A percentile compares a stretch with the other conserved stretches of the same genome.
phyloP scores from a whole-genome alignment of 176 grass and related monocot genomes.

The Oryza punctata region DNA sequence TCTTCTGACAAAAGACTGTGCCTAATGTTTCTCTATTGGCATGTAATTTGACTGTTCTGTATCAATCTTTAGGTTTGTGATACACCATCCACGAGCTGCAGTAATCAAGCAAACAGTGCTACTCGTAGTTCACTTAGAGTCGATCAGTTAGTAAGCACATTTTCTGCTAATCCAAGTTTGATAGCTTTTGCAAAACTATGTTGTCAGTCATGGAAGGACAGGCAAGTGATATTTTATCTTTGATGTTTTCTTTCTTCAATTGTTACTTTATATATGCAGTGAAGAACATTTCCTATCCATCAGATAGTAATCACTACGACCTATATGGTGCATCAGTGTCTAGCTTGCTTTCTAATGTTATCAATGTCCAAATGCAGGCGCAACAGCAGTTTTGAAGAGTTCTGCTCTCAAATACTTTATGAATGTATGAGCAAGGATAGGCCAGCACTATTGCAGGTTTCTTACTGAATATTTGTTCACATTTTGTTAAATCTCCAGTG shows the following conservation, averaged over 20 bases:
- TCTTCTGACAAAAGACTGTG: neutral
- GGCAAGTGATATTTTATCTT: conserved; percentile 55
- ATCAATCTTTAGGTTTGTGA: conserved; percentile 72
- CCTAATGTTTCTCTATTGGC: conserved; percentile 7
- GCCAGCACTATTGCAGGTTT: conserved; percentile 85
- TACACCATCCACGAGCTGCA: conserved; percentile 31
- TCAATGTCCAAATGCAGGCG: conserved; percentile 56
- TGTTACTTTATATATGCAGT: conserved; percentile 1
- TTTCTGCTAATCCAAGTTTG: conserved; percentile 94
- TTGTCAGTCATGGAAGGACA: conserved; percentile 62
- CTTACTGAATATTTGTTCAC: conserved; percentile 19
- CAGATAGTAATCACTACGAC: conserved; percentile 4
- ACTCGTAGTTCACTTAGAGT: conserved; percentile 60
- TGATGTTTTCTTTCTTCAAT: neutral
- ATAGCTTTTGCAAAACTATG: conserved; percentile 94
- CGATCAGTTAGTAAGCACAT: conserved; percentile 91
- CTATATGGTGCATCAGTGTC: neutral
- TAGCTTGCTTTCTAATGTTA: neutral
- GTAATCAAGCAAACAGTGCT: conserved; percentile 36
- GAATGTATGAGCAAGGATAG: conserved; percentile 99
- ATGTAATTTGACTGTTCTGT: conserved; percentile 5
- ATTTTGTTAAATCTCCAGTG: conserved; percentile 21
- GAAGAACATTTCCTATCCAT: neutral
- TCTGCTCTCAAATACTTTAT: conserved; percentile 88
- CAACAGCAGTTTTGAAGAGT: conserved; percentile 82